Percentiles rank a stretch among this genome's conserved stretches.
Conservation (phyloP, 768 basidiomycete genomes). For the Suillus paluster region DNA sequence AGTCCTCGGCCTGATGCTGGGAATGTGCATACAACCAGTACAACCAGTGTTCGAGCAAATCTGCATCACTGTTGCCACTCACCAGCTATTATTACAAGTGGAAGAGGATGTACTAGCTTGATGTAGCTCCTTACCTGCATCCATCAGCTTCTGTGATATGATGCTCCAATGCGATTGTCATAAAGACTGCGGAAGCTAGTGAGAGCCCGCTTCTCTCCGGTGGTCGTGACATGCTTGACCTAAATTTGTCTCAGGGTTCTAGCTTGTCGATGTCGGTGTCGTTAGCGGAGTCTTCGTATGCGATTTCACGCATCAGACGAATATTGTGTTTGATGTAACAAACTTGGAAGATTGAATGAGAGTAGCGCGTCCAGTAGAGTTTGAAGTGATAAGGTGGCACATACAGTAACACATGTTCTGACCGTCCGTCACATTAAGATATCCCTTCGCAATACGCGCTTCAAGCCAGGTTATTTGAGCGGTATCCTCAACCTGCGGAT, state of each 20-base stretch:
- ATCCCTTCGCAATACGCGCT: neutral
- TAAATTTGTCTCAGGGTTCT: neutral
- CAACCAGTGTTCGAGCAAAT: neutral
- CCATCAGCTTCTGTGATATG: neutral
- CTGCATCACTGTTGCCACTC: neutral
- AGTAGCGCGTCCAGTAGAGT: neutral
- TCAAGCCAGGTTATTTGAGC: too few species aligned
- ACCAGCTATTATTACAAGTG: neutral
- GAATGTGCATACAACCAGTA: too few species aligned
- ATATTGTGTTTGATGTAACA: neutral
- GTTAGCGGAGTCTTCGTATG: too few species aligned
- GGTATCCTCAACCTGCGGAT: neutral
- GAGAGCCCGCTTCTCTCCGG: constrained; percentile 4
- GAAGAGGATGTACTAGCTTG: too few species aligned
- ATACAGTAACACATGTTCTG: neutral
- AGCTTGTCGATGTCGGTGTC: too few species aligned
- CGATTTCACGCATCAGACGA: neutral
- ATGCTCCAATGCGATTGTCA: neutral
- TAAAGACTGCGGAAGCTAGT: constrained; percentile 2
- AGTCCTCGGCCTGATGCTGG: too few species aligned
- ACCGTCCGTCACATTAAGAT: neutral
- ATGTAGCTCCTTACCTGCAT: neutral
- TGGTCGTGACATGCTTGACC: neutral
- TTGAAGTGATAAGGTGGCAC: neutral
- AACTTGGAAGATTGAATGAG: neutral